phyloP scores from a whole-genome alignment of 306 rosid species.

The Quercus glauca region DNA sequence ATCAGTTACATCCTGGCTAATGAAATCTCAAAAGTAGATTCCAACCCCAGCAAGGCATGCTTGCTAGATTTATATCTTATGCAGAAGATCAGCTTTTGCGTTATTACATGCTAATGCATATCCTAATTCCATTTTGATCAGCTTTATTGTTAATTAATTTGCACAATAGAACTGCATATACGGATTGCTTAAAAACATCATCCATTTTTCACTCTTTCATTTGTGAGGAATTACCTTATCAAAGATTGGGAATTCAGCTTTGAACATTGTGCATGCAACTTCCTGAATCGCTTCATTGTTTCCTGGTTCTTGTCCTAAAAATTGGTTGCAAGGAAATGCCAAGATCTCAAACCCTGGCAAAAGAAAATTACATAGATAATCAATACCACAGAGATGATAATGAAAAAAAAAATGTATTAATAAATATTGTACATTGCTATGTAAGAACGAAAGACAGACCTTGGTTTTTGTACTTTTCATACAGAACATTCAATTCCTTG shows the following conservation, averaged over 20 bases:
- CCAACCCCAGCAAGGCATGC: neutral
- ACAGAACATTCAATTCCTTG: constrained; percentile 65
- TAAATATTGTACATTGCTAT: neutral
- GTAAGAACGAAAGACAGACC: constrained; percentile 38
- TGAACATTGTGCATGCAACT: constrained; percentile 69
- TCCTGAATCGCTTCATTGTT: constrained; percentile 73
- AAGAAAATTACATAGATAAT: neutral
- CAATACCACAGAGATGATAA: neutral
- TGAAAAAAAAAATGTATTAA: neutral
- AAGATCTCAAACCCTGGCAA: constrained; percentile 71
- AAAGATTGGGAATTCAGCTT: constrained; percentile 85
- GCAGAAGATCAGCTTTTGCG: neutral
- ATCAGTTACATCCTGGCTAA: neutral
- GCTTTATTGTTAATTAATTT: neutral
- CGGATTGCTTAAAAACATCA: neutral
- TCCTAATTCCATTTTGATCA: too few relatives aligned
- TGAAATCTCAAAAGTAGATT: neutral
- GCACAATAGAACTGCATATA: neutral
- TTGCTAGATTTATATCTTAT: neutral
- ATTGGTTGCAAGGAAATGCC: constrained; percentile 99
- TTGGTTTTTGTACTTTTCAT: constrained; percentile 74
- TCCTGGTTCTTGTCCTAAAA: constrained; percentile 88
- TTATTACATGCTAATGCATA: neutral
- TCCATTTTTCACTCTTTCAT: neutral
- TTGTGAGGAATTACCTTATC: constrained; percentile 63